Evolutionary conservation across 768 basidiomycete species (phyloP), one percentile per base, ranked within the genome.

Genomic region (Boletus subcaerulescens): DNA sequence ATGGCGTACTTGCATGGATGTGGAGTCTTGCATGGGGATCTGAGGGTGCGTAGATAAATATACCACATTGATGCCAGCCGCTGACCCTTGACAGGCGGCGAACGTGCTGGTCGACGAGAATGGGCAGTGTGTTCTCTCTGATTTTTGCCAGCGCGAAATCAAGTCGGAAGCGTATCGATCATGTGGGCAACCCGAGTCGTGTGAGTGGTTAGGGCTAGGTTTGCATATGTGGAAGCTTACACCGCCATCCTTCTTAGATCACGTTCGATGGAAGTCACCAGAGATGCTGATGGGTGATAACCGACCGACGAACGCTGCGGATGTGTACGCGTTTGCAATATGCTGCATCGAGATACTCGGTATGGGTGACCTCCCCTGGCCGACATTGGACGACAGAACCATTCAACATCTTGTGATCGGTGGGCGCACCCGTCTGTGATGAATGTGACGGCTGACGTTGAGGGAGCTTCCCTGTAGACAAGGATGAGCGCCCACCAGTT

Each of bases 101-200:
- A 93, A 94, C 64, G 80, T 93, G 15, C 80, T 93, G 3, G 82
- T 94, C 14, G 82, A 87, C 59, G 83, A 89, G 56, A 69, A 76
- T 2, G 76, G 80, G 3, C 79, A 74, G 44, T 92, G 89, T 55
- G 77, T 92, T 39, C 83, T 93, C 40, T 83, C 88, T 29, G 90
- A 93, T 65, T 93, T 94, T 67, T 90, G 89, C 0, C 87, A 92
- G 67, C 86, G 82, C 60, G 85, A 89, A 68, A 84, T 92, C 75
- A 89, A 85, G 71, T 80, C 77, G 15, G 88, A 92, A 65, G 83
- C 81, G 5, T 84, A 77, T 60, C 76, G 80, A 32, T 73, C 87
- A 3, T 86, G 81, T 51, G 83, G 82, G 11, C 73, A 73, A 22
- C 65, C 75, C 3, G 72, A 73, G 33, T 74, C 76, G 54, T 74